These are phyloP conservation scores for Candida taoyuanica DNA, from an alignment of 805 yeast species.

Conservation along the genomic window DNA sequence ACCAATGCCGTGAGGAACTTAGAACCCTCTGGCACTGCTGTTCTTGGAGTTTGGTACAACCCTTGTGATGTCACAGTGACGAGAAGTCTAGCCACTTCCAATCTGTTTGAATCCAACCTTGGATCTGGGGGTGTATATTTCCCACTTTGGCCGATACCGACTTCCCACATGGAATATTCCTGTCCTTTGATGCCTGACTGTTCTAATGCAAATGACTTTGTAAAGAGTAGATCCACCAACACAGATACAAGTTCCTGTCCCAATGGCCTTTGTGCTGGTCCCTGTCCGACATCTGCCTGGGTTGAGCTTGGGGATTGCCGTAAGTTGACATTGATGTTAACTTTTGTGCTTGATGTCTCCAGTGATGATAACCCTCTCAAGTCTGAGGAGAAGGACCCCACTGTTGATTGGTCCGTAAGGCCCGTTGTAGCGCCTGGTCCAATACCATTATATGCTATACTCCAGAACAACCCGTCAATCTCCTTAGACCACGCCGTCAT, in stretches of 20 bases:
- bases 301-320: constrained; percentile 17
- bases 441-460: constrained; percentile 18
- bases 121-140: constrained; percentile 32
- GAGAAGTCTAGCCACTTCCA: constrained; percentile 61
- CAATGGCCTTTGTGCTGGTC: constrained; percentile 17
- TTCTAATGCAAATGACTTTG: constrained; percentile 51
- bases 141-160: constrained; percentile 57
- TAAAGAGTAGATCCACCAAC: constrained; percentile 47
- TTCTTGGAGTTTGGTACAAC: constrained; percentile 44
- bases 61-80: constrained; percentile 57
- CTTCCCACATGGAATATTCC: constrained; percentile 63
- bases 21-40: constrained; percentile 49
- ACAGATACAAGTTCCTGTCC: constrained; percentile 36
- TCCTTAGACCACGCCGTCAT: constrained; percentile 27
- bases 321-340: constrained; percentile 15
- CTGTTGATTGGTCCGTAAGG: constrained; percentile 16
- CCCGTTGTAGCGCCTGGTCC: constrained; percentile 2
- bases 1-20: constrained; percentile 55
- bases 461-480: constrained; percentile 42
- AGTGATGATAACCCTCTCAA: constrained; percentile 17
- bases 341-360: constrained; percentile 16
- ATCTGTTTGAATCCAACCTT: constrained; percentile 55
- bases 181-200: constrained; percentile 24
- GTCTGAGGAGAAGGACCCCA: constrained; percentile 28
- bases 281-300: constrained; percentile 14